Base-by-base conservation (phyloP, 805 yeast genomes). In the Spathaspora hagerdaliae region DNA sequence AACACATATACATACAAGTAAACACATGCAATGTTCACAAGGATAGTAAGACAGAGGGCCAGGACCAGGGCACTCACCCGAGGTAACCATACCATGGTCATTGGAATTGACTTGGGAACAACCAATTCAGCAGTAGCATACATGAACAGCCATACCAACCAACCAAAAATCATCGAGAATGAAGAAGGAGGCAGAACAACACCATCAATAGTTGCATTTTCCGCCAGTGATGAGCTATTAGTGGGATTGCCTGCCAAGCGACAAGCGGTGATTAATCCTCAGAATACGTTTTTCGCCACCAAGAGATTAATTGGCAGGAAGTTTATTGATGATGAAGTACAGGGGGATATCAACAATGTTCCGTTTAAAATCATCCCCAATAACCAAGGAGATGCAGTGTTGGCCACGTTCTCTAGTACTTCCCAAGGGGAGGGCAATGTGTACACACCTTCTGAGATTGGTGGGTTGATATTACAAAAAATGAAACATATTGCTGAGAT, bases 111-210 rank as follows among this genome's bases (percentile, higher is more conserved):
- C 64, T 65, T 87, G 46, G 96, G 96, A 27, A 87, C 96, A 19
- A 87, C 96, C 38, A 87, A 87, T 66, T 85, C 92, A 38, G 95
- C 94, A 2, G 92, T 86, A 31, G 95, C 95, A 9, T 70, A 84
- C 45, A 82, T 83, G 69, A 78, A 79, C 55, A 6, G 39, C 13
- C 32, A 3, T 3, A 84, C 85, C 39, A 71, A 78, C 51, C 73
- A 75, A 27, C 82, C 89, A 27, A 71, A 72, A 49, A 84, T 86
- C 47, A 74, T 87, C 42, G 91, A 85, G 64, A 83, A 85, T 58
- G 85, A 82, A 49, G 87, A 86, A 67, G 94, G 92, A 32, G 79
- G 81, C 39, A 71, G 91, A 58, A 85, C 94, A 5, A 85, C 91
- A 0, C 94, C 92, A 1, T 85, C 92, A 0, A 73, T 85, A 6